A percentile compares a stretch with the other conserved stretches of the same genome.
Conservation (phyloP, 352 stramenopile species). For the Phytophthora gonapodyides region DNA sequence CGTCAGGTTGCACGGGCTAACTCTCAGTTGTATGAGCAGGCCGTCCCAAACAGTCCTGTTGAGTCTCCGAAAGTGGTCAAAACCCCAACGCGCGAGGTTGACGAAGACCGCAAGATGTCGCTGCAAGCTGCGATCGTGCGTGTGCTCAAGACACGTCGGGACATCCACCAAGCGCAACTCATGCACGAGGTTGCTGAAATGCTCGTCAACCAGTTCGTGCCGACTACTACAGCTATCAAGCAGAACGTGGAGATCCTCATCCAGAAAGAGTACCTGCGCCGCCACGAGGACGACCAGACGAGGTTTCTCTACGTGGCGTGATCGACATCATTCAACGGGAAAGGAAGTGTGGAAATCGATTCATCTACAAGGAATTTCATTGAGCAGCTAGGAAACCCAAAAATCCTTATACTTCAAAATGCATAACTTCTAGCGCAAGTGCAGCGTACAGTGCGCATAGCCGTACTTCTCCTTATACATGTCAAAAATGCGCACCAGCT, state of each 20-base stretch:
- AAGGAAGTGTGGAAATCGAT: slow-evolving; percentile 10
- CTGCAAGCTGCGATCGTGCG: slow-evolving; percentile 85
- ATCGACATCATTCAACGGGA: background rate
- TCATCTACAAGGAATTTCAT: slow-evolving; percentile 21
- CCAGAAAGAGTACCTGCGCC: slow-evolving; percentile 83
- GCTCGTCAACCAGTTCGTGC: slow-evolving; percentile 77
- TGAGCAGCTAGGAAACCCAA: slow-evolving; percentile 8
- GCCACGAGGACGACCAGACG: slow-evolving; percentile 61
- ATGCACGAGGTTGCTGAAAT: slow-evolving; percentile 73
- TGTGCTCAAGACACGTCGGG: slow-evolving; percentile 81
- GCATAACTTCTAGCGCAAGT: slow-evolving; percentile 49
- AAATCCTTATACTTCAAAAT: slow-evolving; percentile 24
- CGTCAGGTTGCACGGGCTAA: background rate
- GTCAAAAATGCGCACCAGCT: slow-evolving; percentile 80
- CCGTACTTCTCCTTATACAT: slow-evolving; percentile 86
- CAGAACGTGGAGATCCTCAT: slow-evolving; percentile 86
- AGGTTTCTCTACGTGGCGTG: slow-evolving; percentile 77
- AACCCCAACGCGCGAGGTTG: slow-evolving; percentile 65
- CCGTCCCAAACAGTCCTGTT: slow-evolving; percentile 64
- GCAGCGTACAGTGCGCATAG: slow-evolving; percentile 58
- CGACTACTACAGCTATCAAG: slow-evolving; percentile 58
- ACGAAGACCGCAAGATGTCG: slow-evolving; percentile 90
- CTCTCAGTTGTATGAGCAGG: slow-evolving; percentile 22
- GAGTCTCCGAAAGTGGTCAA: slow-evolving; percentile 68
- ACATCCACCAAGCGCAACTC: slow-evolving; percentile 68